These are phyloP conservation scores for Elaeis oleifera DNA, from an alignment of 202 grass and related monocot species.

Conservation along the genomic window DNA sequence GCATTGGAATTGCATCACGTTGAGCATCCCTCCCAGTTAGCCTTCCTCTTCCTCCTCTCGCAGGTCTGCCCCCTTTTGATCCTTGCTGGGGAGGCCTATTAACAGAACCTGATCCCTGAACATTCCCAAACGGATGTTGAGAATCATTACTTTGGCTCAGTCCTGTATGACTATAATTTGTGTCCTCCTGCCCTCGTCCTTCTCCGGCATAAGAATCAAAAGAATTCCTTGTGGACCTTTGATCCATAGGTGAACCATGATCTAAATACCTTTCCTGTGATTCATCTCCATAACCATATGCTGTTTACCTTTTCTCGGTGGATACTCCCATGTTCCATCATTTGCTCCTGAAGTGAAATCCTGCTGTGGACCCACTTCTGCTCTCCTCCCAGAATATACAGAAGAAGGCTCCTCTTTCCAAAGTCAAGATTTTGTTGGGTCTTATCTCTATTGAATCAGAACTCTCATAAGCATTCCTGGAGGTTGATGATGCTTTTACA, in stretches of 20 bases:
- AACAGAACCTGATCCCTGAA: conserved; percentile 9
- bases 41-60: conserved; percentile 76
- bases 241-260: conserved; percentile 21
- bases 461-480: conserved; percentile 65
- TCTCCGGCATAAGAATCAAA: conserved; percentile 11
- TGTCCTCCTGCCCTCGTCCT: conserved; percentile 15
- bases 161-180: conserved; percentile 18
- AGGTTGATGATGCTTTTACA: conserved; percentile 45
- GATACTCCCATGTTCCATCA: conserved; percentile 25
- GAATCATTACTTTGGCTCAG: conserved; percentile 17
- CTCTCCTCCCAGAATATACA: conserved; percentile 38
- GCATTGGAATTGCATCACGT: conserved; percentile 60
- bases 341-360: conserved; percentile 27
- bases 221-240: conserved; percentile 26
- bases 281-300: conserved; percentile 14
- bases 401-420: conserved; percentile 57
- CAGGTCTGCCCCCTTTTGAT: conserved; percentile 22
- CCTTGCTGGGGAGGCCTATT: conserved; percentile 19
- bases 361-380: conserved; percentile 29
- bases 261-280: conserved; percentile 19
- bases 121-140: conserved; percentile 21
- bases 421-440: conserved; percentile 82
- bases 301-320: conserved; percentile 16
- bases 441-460: conserved; percentile 96
- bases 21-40: conserved; percentile 67